phyloP scores from a whole-genome alignment of 2,329 filamentous ascomycete species.

The Aphanocladium album region DNA sequence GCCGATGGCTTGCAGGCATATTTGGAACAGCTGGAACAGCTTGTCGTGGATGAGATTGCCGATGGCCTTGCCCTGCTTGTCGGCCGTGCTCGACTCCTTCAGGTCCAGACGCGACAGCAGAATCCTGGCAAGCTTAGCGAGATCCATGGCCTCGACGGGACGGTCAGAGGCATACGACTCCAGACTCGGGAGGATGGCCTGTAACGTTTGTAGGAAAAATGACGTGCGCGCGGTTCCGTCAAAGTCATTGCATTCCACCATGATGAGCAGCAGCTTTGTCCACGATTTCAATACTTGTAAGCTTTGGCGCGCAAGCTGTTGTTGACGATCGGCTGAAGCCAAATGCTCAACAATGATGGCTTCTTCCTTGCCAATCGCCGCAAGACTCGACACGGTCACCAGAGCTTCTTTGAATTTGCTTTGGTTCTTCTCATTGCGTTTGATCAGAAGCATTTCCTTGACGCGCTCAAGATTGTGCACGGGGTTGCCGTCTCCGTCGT shows the following conservation, averaged over 20 bases:
- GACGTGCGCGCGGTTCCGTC: conserved; percentile 65
- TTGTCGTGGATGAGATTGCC: conserved; percentile 81
- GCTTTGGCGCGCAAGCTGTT: conserved; percentile 51
- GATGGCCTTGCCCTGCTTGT: conserved; percentile 42
- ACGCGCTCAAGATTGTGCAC: conserved; percentile 68
- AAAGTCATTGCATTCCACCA: conserved; percentile 78
- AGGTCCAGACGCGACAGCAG: conserved; percentile 68
- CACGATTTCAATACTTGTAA: conserved; percentile 72
- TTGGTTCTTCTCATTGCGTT: conserved; percentile 52
- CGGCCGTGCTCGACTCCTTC: conserved; percentile 30
- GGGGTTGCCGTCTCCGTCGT: conserved; percentile 50
- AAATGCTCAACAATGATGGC: conserved; percentile 56
- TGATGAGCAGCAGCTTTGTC: conserved; percentile 77
- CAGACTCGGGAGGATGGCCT: conserved; percentile 82
- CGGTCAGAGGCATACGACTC: conserved; percentile 70
- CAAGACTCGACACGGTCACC: conserved; percentile 44
- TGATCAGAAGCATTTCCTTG: conserved; percentile 67
- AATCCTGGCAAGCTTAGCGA: conserved; percentile 70
- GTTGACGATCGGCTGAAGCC: conserved; percentile 57
- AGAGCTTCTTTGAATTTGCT: conserved; percentile 28
- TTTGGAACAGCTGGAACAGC: conserved; percentile 85
- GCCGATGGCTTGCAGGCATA: conserved; percentile 73
- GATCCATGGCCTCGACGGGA: conserved; percentile 64
- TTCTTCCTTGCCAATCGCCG: conserved; percentile 53
- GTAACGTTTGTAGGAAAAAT: conserved; percentile 80